These are phyloP conservation scores for Cystobasidium slooffiae DNA, from an alignment of 1,284 basidiomycete species.

Conservation along the genomic window DNA sequence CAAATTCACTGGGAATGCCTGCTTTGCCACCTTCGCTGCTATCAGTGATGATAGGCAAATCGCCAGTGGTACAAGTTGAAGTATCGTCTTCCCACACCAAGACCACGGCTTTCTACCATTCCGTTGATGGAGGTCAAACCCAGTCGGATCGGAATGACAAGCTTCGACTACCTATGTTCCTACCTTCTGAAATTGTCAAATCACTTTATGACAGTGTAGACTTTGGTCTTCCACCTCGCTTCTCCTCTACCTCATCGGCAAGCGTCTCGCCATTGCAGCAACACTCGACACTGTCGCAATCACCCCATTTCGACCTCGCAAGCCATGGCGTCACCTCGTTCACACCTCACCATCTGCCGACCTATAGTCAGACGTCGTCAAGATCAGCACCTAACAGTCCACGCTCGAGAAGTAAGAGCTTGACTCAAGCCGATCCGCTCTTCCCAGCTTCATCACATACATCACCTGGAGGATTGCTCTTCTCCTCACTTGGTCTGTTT, in stretches of 20 bases:
- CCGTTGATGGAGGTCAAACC: neutral
- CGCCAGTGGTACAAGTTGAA: neutral
- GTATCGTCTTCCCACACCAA: neutral
- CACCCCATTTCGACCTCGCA: neutral
- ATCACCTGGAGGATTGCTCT: constrained; percentile 24
- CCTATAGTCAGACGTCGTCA: neutral
- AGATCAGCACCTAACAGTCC: neutral
- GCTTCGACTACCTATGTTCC: constrained; percentile 30
- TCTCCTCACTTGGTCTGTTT: constrained; percentile 35
- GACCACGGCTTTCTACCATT: neutral
- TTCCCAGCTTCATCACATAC: neutral
- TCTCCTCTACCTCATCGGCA: constrained; percentile 18
- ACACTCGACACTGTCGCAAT: constrained; percentile 5
- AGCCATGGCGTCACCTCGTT: neutral
- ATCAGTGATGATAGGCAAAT: constrained; percentile 15
- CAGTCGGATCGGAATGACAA: constrained; percentile 1
- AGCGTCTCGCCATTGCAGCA: no score
- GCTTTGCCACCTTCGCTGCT: constrained; percentile 19
- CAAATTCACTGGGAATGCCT: neutral
- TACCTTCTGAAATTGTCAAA: constrained; percentile 36
- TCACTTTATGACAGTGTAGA: constrained; percentile 42
- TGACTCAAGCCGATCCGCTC: neutral
- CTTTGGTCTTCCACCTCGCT: constrained; percentile 25
- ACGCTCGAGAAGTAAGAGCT: constrained; percentile 20
- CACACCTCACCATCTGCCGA: no score